These are phyloP conservation scores for Infundibulicybe gibba DNA, from an alignment of 768 basidiomycete species.

Conservation along the genomic window DNA sequence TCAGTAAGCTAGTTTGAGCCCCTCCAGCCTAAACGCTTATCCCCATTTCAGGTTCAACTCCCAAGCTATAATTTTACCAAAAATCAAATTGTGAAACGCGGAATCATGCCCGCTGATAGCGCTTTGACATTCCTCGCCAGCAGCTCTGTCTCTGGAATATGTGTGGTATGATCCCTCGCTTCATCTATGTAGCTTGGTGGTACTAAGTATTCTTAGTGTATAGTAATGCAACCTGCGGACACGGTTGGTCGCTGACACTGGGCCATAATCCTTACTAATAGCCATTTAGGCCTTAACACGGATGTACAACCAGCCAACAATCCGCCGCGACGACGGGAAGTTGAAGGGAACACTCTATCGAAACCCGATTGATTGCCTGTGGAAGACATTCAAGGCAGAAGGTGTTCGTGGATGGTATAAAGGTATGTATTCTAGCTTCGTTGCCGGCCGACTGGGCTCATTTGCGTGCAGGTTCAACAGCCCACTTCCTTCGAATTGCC, in stretches of 20 bases:
- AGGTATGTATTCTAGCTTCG: slow-evolving; percentile 38
- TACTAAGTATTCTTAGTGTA: slow-evolving; percentile 43
- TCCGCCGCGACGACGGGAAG: slow-evolving; percentile 64
- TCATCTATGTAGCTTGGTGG: neutral
- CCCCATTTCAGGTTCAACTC: slow-evolving; percentile 70
- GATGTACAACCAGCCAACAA: slow-evolving; percentile 94
- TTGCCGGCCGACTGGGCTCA: slow-evolving; percentile 1
- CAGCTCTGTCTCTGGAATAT: slow-evolving; percentile 85
- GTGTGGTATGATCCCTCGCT: slow-evolving; percentile 63
- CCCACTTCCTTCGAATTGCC: slow-evolving; percentile 89
- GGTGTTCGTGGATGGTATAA: slow-evolving; percentile 96
- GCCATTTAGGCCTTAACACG: slow-evolving; percentile 74
- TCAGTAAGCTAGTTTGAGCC: slow-evolving; percentile 42
- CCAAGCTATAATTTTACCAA: slow-evolving; percentile 97
- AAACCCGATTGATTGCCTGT: slow-evolving; percentile 93
- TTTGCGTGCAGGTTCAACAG: slow-evolving; percentile 67
- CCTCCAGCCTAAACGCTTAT: neutral
- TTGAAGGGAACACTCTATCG: slow-evolving; percentile 77
- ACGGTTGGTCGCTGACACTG: slow-evolving; percentile 40
- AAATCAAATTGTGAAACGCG: slow-evolving; percentile 63
- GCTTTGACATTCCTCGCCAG: slow-evolving; percentile 86
- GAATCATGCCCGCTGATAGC: slow-evolving; percentile 71
- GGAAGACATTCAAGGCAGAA: slow-evolving; percentile 92
- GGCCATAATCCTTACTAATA: slow-evolving; percentile 2
- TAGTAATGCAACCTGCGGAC: slow-evolving; percentile 95